A percentile compares a stretch with the other conserved stretches of the same genome.
Evolutionary conservation across 805 yeast genomes (phyloP).

Genomic region (Wickerhamiella qilinensis): DNA sequence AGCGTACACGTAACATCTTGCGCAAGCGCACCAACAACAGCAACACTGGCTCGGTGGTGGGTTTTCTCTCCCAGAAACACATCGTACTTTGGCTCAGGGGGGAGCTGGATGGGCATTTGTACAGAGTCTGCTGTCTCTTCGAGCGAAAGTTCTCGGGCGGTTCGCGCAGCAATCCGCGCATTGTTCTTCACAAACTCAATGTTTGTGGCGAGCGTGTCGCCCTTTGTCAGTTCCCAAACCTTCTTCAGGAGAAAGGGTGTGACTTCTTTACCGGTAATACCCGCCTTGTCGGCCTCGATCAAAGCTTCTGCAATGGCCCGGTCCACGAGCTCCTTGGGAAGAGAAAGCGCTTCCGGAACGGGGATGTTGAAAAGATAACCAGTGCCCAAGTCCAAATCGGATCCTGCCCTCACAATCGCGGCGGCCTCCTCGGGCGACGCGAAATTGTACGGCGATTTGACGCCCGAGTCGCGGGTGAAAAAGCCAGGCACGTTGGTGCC

Average conservation of each 20-base stretch:
- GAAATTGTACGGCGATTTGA: conserved; percentile 51
- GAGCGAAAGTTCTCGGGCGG: conserved; percentile 36
- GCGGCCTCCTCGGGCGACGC: conserved; percentile 45
- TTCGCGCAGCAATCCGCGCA: conserved; percentile 49
- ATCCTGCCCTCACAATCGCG: conserved; percentile 31
- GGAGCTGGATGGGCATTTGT: not conserved
- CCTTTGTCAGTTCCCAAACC: conserved; percentile 53
- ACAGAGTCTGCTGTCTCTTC: not conserved
- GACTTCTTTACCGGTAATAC: conserved; percentile 52
- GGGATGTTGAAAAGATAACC: conserved; percentile 74
- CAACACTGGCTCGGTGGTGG: conserved; percentile 13
- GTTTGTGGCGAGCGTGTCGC: conserved; percentile 54
- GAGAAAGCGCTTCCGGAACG: conserved; percentile 50
- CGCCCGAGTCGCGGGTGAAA: conserved; percentile 61
- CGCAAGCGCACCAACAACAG: conserved; percentile 63
- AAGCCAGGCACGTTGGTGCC: conserved; percentile 63
- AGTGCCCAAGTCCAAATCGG: conserved; percentile 34
- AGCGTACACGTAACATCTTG: conserved; percentile 50
- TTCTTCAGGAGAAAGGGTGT: conserved; percentile 63
- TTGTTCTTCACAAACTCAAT: conserved; percentile 63
- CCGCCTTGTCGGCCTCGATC: conserved; percentile 33
- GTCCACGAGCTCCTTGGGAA: conserved; percentile 36
- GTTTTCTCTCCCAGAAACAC: not conserved
- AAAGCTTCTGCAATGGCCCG: conserved; percentile 43
- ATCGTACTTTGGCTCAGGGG: not conserved